Conservation (phyloP, 2,329 filamentous ascomycete genomes). For the Microsporum canis region DNA sequence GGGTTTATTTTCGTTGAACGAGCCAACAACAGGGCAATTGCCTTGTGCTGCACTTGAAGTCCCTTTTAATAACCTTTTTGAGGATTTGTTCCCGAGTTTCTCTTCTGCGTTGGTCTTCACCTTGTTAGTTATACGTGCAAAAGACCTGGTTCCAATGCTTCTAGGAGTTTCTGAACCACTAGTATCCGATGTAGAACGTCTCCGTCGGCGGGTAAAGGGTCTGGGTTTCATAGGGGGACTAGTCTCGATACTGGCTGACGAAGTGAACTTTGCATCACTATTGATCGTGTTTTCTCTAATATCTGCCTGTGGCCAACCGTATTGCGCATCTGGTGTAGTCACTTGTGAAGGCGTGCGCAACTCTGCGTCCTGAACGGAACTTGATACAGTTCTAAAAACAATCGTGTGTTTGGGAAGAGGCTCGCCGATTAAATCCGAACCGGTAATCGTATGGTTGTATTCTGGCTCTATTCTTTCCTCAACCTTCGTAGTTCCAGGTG, state of each 20-base stretch:
- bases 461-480: conserved; percentile 37
- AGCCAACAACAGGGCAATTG: neutral
- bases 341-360: conserved; percentile 15
- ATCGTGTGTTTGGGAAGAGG: conserved; percentile 33
- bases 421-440: conserved; percentile 5
- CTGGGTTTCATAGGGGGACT: neutral
- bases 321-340: neutral
- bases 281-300: neutral
- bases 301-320: neutral
- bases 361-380: conserved; percentile 29
- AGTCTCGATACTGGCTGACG: neutral
- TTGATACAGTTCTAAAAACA: conserved; percentile 36
- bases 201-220: conserved; percentile 2
- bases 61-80: neutral
- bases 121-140: conserved; percentile 8
- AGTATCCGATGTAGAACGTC: conserved; percentile 12
- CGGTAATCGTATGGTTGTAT: conserved; percentile 20
- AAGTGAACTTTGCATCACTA: neutral
- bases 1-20: neutral
- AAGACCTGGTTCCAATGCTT: conserved; percentile 2
- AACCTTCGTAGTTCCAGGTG: conserved; percentile 37
- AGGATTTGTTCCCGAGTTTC: conserved; percentile 15
- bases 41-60: neutral
- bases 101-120: conserved; percentile 21
- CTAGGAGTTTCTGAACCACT: conserved; percentile 19